phyloP scores from a whole-genome alignment of 371 early-diverging fungal genomes.

The Mucor ambiguus region DNA sequence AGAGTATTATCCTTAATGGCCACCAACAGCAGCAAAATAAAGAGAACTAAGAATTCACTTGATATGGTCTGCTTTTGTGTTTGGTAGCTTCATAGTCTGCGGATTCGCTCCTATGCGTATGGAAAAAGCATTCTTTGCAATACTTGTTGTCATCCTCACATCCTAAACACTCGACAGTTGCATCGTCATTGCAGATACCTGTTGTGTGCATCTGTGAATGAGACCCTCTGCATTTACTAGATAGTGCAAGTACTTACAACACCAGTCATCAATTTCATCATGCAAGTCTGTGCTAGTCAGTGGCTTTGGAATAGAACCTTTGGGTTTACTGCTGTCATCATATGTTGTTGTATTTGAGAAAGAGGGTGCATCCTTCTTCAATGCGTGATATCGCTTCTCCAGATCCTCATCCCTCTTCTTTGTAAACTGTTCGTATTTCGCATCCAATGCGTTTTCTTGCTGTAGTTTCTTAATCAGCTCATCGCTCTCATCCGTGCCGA shows the following conservation, averaged over 20 bases:
- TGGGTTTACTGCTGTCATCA: conserved; percentile 12
- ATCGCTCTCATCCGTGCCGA: conserved; percentile 35
- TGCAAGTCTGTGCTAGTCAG: conserved; percentile 36
- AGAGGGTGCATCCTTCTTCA: conserved; percentile 27
- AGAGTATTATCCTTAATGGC: conserved; percentile 26
- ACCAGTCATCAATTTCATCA: conserved; percentile 65
- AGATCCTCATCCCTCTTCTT: conserved; percentile 40
- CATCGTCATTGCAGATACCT: conserved; percentile 71
- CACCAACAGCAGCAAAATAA: background rate
- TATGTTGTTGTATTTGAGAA: background rate
- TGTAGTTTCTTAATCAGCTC: conserved; percentile 38
- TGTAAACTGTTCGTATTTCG: conserved; percentile 39
- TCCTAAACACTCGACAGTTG: conserved; percentile 54
- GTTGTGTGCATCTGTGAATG: conserved; percentile 20
- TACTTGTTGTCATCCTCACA: conserved; percentile 58
- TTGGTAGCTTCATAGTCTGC: conserved; percentile 42
- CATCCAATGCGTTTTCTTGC: conserved; percentile 47
- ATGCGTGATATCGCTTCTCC: conserved; percentile 36
- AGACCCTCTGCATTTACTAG: background rate
- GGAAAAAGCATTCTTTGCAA: conserved; percentile 57
- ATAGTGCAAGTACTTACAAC: conserved; percentile 46
- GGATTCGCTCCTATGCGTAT: conserved; percentile 46
- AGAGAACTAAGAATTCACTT: background rate
- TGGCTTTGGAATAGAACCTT: conserved; percentile 54
- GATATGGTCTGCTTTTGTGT: conserved; percentile 25